A percentile compares a stretch with the other conserved stretches of the same genome.
phyloP scores from a whole-genome alignment of 306 rosid species.

The Citrullus mucosospermus region DNA sequence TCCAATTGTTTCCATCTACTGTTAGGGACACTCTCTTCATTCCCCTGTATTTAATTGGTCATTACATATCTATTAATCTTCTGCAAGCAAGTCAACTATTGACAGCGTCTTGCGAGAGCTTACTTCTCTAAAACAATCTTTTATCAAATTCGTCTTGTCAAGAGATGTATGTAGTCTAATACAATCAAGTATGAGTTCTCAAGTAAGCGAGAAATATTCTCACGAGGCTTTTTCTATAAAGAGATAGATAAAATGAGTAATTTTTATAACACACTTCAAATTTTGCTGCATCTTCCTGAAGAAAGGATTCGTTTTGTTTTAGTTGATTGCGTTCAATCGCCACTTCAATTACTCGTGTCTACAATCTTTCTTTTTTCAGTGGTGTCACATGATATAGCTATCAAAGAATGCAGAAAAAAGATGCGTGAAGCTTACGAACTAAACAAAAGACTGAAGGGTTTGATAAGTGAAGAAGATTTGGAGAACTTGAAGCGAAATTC shows the following conservation, averaged over 20 bases:
- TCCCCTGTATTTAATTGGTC: background rate
- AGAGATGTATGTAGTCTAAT: background rate
- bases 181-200: background rate
- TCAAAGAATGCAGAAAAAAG: constrained; percentile 65
- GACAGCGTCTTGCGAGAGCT: background rate
- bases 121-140: background rate
- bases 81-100: background rate
- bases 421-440: constrained; percentile 72
- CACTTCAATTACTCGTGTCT: background rate
- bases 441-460: constrained; percentile 50
- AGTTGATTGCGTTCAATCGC: background rate
- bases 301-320: background rate
- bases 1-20: background rate
- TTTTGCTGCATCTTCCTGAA: background rate
- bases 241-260: background rate
- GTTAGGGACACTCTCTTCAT: background rate
- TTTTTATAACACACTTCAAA: background rate
- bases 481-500: constrained; percentile 36
- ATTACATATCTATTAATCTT: background rate
- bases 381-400: constrained; percentile 73
- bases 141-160: background rate
- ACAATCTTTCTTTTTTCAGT: constrained; percentile 29
- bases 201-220: background rate
- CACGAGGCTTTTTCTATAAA: background rate
- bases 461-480: constrained; percentile 52